These are phyloP conservation scores for Epichloe sibirici DNA, from an alignment of 2,329 filamentous ascomycete genomes.

Conservation along the genomic window DNA sequence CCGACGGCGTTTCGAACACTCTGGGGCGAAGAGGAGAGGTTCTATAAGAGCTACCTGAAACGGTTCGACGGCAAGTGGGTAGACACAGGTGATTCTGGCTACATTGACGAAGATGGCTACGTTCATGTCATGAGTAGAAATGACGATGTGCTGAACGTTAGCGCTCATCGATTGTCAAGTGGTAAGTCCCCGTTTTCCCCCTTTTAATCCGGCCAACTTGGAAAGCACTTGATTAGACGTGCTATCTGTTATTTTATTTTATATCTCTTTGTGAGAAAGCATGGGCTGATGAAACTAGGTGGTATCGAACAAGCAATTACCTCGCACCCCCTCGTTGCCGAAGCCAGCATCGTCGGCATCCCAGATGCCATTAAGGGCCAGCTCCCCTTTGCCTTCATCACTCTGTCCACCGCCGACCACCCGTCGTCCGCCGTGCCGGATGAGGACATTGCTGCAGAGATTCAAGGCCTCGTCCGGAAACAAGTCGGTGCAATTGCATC, in stretches of 20 bases:
- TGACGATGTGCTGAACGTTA: constrained; percentile 94
- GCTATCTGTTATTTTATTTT: too few species aligned
- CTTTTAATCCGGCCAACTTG: too few species aligned
- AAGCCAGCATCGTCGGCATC: constrained; percentile 77
- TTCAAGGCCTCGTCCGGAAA: constrained; percentile 59
- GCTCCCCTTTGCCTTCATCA: constrained; percentile 82
- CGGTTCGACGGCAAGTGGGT: constrained; percentile 74
- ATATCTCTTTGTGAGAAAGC: not conserved
- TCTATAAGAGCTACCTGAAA: constrained; percentile 75
- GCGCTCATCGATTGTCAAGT: constrained; percentile 80
- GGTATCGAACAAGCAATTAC: constrained; percentile 86
- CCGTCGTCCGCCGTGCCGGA: constrained; percentile 38
- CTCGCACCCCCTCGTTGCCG: constrained; percentile 63
- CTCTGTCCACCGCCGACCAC: constrained; percentile 33
- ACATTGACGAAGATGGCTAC: constrained; percentile 65
- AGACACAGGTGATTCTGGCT: constrained; percentile 83
- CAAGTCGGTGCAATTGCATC: constrained; percentile 83
- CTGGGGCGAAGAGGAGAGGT: constrained; percentile 76
- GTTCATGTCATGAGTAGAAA: constrained; percentile 51
- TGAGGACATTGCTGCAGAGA: constrained; percentile 38
- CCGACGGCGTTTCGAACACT: constrained; percentile 78
- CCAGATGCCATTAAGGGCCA: constrained; percentile 82
- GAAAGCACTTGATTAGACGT: too few species aligned
- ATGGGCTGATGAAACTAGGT: constrained; percentile 33
- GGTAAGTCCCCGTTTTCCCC: constrained; percentile 35